These are phyloP conservation scores for Macroventuria anomochaeta DNA, from an alignment of 2,329 filamentous ascomycete species.

Conservation along the genomic window DNA sequence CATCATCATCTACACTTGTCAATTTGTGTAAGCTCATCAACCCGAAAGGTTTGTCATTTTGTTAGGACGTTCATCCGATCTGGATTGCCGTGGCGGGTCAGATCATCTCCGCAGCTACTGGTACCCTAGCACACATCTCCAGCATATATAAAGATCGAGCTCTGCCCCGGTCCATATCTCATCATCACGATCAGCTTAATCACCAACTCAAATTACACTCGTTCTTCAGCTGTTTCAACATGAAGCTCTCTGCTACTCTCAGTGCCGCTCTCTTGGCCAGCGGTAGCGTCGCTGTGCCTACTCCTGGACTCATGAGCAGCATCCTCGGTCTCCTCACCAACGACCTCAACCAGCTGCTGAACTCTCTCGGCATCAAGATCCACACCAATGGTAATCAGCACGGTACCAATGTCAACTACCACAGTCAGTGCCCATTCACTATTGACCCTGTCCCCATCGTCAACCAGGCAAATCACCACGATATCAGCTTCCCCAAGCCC, in stretches of 20 bases:
- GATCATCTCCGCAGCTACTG: not conserved
- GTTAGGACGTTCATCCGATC: not conserved
- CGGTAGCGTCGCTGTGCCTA: conserved; percentile 6
- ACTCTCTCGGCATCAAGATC: conserved; percentile 8
- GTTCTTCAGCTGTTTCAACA: not conserved
- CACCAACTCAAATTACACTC: not conserved
- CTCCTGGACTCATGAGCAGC: conserved; percentile 10
- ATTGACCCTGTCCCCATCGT: not conserved
- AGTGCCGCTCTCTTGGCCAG: conserved; percentile 5
- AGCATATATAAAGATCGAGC: not conserved
- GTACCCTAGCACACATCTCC: not conserved
- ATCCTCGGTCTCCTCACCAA: conserved; percentile 10
- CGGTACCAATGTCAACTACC: conserved; percentile 1
- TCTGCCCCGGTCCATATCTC: not conserved
- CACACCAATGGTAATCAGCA: conserved; percentile 2
- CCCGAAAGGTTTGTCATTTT: not conserved
- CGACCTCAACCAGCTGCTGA: conserved; percentile 9
- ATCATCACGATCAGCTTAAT: not conserved
- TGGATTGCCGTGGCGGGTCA: not conserved
- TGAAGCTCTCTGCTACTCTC: conserved; percentile 4
- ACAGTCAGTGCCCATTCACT: conserved; percentile 9
- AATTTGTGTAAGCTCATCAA: not conserved
- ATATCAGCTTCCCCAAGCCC: conserved; percentile 5
- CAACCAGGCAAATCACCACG: not conserved
- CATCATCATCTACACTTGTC: too few relatives aligned